Conservation (phyloP, 164 flowering plant genomes). For the Amborella trichopoda region DNA sequence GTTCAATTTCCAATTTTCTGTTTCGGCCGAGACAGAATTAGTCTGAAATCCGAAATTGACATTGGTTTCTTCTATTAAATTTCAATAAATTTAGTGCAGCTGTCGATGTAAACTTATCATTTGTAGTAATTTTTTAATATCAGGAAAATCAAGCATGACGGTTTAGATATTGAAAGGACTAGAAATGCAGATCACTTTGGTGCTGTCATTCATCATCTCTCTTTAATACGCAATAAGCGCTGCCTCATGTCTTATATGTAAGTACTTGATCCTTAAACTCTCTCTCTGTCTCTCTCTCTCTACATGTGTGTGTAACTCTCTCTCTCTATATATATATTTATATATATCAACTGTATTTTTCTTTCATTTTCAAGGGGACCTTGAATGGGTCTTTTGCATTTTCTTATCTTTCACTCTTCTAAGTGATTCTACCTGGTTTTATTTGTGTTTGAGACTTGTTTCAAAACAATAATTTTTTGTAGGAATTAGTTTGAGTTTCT, state of each 20-base stretch:
- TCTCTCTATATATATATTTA: background rate
- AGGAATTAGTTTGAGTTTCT: background rate
- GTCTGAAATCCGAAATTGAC: background rate
- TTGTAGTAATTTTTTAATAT: too few species aligned
- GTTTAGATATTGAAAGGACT: conserved; percentile 56
- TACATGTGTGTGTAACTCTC: background rate
- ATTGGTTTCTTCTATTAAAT: background rate
- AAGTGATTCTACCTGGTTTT: too few species aligned
- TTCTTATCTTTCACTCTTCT: too few species aligned
- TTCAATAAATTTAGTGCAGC: too few species aligned
- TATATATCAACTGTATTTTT: too few species aligned
- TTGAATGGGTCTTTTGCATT: too few species aligned
- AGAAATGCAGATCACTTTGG: conserved; percentile 90
- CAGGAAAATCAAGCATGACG: conserved; percentile 87
- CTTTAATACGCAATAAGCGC: conserved; percentile 69
- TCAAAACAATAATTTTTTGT: background rate
- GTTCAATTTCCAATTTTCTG: background rate
- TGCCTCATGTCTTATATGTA: conserved; percentile 73
- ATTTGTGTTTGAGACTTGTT: too few species aligned
- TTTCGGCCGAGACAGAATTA: background rate
- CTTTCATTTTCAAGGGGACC: too few species aligned
- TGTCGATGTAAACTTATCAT: too few species aligned
- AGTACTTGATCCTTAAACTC: conserved; percentile 1
- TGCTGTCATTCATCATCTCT: conserved; percentile 75
- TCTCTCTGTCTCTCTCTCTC: background rate